phyloP scores from a whole-genome alignment of 768 basidiomycete genomes.

The Tricholoma sp. region DNA sequence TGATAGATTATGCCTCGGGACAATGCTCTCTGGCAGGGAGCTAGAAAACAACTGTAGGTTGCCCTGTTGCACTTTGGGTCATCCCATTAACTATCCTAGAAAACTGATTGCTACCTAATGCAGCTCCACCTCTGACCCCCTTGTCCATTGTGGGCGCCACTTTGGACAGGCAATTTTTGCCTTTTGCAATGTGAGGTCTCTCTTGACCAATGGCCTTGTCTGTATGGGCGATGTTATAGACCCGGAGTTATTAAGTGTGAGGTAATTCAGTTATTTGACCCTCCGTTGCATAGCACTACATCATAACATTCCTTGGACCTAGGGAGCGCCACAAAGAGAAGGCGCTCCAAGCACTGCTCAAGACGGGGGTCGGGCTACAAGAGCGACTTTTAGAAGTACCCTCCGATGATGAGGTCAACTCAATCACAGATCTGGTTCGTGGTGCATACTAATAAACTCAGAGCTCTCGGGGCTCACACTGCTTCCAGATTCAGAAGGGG shows the following conservation, averaged over 20 bases:
- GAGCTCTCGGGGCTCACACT: neutral
- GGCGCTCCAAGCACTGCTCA: neutral
- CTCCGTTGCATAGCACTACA: neutral
- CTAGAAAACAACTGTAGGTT: neutral
- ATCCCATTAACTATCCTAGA: neutral
- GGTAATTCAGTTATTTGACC: neutral
- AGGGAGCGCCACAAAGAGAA: neutral
- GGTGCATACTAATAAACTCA: neutral
- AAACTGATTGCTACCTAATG: neutral
- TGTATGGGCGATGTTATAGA: neutral
- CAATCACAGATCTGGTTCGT: neutral
- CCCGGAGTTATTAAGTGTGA: neutral
- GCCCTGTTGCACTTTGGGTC: neutral
- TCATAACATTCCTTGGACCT: neutral
- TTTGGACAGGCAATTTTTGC: neutral
- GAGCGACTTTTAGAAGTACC: neutral
- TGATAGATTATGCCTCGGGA: neutral
- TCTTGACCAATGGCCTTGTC: neutral
- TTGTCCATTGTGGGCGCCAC: neutral
- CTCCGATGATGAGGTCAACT: neutral
- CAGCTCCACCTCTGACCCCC: neutral
- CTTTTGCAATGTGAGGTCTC: neutral
- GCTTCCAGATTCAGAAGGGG: conserved; percentile 1
- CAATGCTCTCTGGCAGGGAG: neutral
- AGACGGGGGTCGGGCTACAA: neutral